Evolutionary conservation across 1,284 basidiomycete genomes (phyloP).

Genomic region (Fomes fomentarius): DNA sequence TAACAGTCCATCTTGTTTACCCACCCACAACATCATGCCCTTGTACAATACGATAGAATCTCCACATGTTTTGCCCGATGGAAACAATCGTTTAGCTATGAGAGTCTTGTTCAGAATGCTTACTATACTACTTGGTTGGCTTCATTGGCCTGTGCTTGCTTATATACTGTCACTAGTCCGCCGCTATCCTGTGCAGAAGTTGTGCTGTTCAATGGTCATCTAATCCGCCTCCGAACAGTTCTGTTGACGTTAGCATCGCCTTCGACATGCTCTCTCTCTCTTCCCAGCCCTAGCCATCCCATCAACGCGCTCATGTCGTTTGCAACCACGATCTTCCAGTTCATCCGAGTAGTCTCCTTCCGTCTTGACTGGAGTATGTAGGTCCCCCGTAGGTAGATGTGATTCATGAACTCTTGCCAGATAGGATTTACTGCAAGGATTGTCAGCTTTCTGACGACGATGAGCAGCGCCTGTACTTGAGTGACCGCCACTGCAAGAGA

Average conservation of each 20-base stretch:
- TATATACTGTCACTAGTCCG: too few species aligned
- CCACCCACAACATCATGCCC: neutral
- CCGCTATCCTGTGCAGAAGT: too few species aligned
- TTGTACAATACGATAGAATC: neutral
- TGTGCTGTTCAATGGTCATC: too few species aligned
- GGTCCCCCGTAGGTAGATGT: conserved; percentile 56
- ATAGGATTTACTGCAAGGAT: conserved; percentile 53
- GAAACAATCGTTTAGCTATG: too few species aligned
- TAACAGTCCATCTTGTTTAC: neutral
- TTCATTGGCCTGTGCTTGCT: too few species aligned
- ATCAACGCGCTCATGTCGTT: conserved; percentile 57
- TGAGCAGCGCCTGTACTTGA: conserved; percentile 58
- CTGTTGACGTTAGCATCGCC: conserved; percentile 27
- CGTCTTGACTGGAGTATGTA: conserved; percentile 34
- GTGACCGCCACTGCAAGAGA: conserved; percentile 39
- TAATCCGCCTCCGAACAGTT: conserved; percentile 16
- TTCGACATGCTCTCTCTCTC: conserved; percentile 35
- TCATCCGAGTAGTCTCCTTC: conserved; percentile 35
- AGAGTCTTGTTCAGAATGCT: too few species aligned
- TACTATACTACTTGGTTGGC: too few species aligned
- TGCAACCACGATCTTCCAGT: conserved; percentile 34
- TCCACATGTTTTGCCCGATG: too few species aligned
- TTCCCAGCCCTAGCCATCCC: conserved; percentile 46
- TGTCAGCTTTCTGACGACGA: conserved; percentile 57
- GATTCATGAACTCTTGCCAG: conserved; percentile 58